Evolutionary conservation across 257 asterid species (phyloP).

Genomic region (Capsicum pubescens): DNA sequence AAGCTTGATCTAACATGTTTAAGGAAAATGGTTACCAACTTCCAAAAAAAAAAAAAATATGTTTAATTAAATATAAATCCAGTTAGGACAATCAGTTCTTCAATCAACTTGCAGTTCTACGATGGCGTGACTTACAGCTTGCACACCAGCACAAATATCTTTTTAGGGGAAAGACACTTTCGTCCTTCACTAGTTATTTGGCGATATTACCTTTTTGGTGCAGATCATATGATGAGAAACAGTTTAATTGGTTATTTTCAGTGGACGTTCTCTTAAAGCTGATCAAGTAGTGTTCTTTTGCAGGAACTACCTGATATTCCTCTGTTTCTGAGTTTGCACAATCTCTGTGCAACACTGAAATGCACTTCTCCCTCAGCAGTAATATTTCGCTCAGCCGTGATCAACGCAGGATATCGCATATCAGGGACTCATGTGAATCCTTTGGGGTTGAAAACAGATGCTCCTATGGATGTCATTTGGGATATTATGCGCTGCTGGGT

Average conservation of each 20-base stretch:
- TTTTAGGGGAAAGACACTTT: neutral
- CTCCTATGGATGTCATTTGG: constrained; percentile 98
- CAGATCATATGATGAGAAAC: constrained; percentile 19
- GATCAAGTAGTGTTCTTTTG: constrained; percentile 29
- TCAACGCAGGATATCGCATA: constrained; percentile 93
- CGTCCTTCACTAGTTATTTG: neutral
- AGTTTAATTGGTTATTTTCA: neutral
- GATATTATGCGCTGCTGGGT: constrained; percentile 99
- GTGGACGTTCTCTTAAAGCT: neutral
- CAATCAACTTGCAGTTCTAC: neutral
- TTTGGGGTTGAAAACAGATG: constrained; percentile 89
- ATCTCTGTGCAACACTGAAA: constrained; percentile 79
- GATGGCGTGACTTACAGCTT: neutral
- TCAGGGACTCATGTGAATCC: constrained; percentile 95
- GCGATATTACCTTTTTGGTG: neutral
- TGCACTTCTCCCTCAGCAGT: constrained; percentile 97
- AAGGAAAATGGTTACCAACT: too few species aligned
- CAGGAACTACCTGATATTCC: constrained; percentile 95
- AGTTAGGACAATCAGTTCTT: neutral
- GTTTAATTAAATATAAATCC: neutral
- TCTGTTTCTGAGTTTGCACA: constrained; percentile 93
- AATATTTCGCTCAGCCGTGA: constrained; percentile 93
- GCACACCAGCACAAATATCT: neutral
- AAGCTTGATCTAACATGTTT: neutral
- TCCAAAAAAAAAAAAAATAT: too few species aligned